Percentiles rank a stretch among this genome's conserved stretches.
Evolutionary conservation across 305 asterid species (phyloP).

Genomic region (Plantago coronopus): DNA sequence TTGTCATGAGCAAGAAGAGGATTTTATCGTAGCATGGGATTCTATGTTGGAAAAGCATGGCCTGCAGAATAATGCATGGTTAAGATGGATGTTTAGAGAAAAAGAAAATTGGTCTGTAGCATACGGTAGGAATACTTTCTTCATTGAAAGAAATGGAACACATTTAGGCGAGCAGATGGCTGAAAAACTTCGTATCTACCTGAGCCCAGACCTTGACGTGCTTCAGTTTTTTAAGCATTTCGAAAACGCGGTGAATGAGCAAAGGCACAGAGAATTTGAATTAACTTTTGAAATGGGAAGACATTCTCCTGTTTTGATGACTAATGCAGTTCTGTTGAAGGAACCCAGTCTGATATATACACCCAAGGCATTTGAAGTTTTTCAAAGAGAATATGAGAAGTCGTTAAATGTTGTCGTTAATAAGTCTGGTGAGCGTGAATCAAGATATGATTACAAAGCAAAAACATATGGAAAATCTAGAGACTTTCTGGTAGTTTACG

Average conservation of each 20-base stretch:
- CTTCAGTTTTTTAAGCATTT: constrained; percentile 51
- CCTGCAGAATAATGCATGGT: constrained; percentile 50
- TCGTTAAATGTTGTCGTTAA: constrained; percentile 43
- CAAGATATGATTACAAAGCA: constrained; percentile 48
- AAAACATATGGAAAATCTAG: constrained; percentile 49
- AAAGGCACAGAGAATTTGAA: constrained; percentile 47
- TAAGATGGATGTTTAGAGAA: constrained; percentile 66
- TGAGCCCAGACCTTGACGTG: constrained; percentile 38
- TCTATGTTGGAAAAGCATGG: constrained; percentile 46
- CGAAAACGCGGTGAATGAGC: constrained; percentile 46
- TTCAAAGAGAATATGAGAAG: constrained; percentile 65
- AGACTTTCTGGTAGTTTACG: constrained; percentile 39
- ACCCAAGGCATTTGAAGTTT: constrained; percentile 48
- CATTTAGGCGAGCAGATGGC: constrained; percentile 52
- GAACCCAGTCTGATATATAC: constrained; percentile 48
- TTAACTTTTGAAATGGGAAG: constrained; percentile 42
- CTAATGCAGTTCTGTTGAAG: constrained; percentile 50
- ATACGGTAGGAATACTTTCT: constrained; percentile 59
- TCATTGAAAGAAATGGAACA: constrained; percentile 41
- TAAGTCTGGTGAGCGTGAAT: constrained; percentile 43
- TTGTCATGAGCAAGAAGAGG: constrained; percentile 54
- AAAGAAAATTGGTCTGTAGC: constrained; percentile 61
- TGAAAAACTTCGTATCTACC: constrained; percentile 37
- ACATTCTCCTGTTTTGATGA: constrained; percentile 45
- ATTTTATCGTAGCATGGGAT: constrained; percentile 48